Percentiles rank a stretch among this genome's conserved stretches.
Evolutionary conservation across 2,329 filamentous ascomycete species (phyloP).

Genomic region (Neospermospora avenae): DNA sequence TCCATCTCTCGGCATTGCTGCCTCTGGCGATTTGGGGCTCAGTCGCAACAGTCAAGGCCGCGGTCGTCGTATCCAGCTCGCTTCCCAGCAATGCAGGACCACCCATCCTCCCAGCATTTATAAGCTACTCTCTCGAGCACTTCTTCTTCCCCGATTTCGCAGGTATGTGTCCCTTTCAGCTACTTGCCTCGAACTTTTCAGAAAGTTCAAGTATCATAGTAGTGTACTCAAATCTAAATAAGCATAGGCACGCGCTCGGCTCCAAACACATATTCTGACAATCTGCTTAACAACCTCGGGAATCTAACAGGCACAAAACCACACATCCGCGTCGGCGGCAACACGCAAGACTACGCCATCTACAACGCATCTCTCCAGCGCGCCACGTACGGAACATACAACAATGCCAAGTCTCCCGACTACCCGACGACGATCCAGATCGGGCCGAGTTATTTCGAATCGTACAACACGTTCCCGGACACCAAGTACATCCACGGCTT

Average conservation of each 20-base stretch:
- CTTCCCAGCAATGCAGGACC: slow-evolving; percentile 20
- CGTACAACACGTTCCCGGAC: slow-evolving; percentile 54
- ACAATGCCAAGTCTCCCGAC: slow-evolving; percentile 49
- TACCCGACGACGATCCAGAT: slow-evolving; percentile 60
- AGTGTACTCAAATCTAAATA: background rate
- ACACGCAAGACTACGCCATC: slow-evolving; percentile 63
- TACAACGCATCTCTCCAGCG: slow-evolving; percentile 51
- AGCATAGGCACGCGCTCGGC: slow-evolving; percentile 46
- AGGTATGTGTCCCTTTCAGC: slow-evolving; percentile 14
- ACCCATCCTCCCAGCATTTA: slow-evolving; percentile 41
- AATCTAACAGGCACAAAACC: slow-evolving; percentile 54
- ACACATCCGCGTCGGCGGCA: slow-evolving; percentile 62
- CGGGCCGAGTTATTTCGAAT: slow-evolving; percentile 61
- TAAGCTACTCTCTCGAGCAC: slow-evolving; percentile 52
- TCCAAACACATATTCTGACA: slow-evolving; percentile 59
- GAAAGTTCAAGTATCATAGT: too few relatives aligned
- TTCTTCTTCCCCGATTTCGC: slow-evolving; percentile 46
- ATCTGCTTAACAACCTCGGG: slow-evolving; percentile 54
- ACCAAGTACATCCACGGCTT: slow-evolving; percentile 60
- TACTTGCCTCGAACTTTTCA: too few relatives aligned
- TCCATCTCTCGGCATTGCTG: too few relatives aligned
- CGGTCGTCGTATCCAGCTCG: background rate
- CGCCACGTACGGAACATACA: slow-evolving; percentile 51
- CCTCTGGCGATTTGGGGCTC: too few relatives aligned
- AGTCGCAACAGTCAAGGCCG: too few relatives aligned